Conservation (phyloP, 306 rosid species). For the Comarum palustre region DNA sequence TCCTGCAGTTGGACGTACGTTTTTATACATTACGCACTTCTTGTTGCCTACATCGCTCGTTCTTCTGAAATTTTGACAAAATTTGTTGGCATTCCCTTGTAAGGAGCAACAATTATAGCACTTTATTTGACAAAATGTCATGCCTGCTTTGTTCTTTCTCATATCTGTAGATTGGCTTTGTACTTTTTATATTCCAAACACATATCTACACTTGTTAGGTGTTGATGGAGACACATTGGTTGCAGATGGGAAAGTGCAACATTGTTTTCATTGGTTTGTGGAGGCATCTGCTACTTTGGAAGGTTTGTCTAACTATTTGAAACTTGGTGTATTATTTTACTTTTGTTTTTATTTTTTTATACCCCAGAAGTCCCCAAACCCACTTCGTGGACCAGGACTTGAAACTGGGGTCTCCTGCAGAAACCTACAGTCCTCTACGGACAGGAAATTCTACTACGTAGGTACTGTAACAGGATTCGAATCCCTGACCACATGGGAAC, state of each 20-base stretch:
- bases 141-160: slow-evolving; percentile 5
- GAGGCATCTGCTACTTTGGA: slow-evolving; percentile 74
- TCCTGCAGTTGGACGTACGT: slow-evolving; percentile 88
- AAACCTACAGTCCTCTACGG: background rate
- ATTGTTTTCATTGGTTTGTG: slow-evolving; percentile 60
- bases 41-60: slow-evolving; percentile 70
- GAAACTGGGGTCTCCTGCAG: background rate
- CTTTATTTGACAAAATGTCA: slow-evolving; percentile 2
- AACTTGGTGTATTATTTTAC: background rate
- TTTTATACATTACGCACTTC: slow-evolving; percentile 76
- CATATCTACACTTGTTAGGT: slow-evolving; percentile 31
- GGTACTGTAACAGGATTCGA: background rate
- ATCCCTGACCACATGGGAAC: background rate
- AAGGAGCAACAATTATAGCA: slow-evolving; percentile 25
- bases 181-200: slow-evolving; percentile 20
- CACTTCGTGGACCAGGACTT: background rate
- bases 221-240: slow-evolving; percentile 49
- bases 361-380: background rate
- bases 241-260: slow-evolving; percentile 87
- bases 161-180: background rate
- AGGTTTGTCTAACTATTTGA: slow-evolving; percentile 49
- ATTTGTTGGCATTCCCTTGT: slow-evolving; percentile 65
- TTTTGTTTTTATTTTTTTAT: background rate
- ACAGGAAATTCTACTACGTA: background rate
- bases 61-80: slow-evolving; percentile 72